Base-by-base conservation (phyloP, 768 basidiomycete genomes). In the Calvatia gigantea region DNA sequence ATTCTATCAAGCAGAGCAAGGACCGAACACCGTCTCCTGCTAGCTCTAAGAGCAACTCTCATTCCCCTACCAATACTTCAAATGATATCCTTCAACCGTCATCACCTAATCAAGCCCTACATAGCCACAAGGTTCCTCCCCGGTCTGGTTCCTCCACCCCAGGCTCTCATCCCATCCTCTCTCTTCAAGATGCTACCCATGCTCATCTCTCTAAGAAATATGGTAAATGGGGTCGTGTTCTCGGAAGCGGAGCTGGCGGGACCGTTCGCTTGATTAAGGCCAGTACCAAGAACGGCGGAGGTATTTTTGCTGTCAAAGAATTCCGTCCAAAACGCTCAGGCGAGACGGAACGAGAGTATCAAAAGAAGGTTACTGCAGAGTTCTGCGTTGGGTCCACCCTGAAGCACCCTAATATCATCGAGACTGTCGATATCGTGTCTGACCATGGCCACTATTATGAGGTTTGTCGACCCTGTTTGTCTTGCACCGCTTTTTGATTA, bases 401-500 rank as follows among this genome's bases (percentile, higher is more conserved):
- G 66, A 92, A 95, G 71, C 97, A 99, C 65, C 75, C 85, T 57
- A 98, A 99, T 65, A 93, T 98, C 70, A 98, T 98, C 69, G 86
- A 97, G 70, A 99, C 97, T 29, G 87, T 99, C 58, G 97, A 99
- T 69, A 98, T 99, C 70, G 93, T 98, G 53, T 90, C 86, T 57
- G 97, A 98, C 74, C 91, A 95, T 64, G 96, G 96, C 9, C 95
- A 97, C 67, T 98, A 91, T 71, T 98, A 98, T 75, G 96, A 99
- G 89, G 97, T 96, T 54, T 59, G 80, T 72, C 60, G 48, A 54
- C 51, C 29, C 54, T 52, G 32, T 39, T 54, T 59, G 57, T 49
- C 51, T 35, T 51, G 35, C 31, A 49, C 48, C 42, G 58, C 52
- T 46, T 33, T 58, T 25, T 60, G 64, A 35, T 39, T 2, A 56